A percentile compares a stretch with the other conserved stretches of the same genome.
Evolutionary conservation across 257 asterid genomes (phyloP).

Genomic region (Gentiana macrophylla): DNA sequence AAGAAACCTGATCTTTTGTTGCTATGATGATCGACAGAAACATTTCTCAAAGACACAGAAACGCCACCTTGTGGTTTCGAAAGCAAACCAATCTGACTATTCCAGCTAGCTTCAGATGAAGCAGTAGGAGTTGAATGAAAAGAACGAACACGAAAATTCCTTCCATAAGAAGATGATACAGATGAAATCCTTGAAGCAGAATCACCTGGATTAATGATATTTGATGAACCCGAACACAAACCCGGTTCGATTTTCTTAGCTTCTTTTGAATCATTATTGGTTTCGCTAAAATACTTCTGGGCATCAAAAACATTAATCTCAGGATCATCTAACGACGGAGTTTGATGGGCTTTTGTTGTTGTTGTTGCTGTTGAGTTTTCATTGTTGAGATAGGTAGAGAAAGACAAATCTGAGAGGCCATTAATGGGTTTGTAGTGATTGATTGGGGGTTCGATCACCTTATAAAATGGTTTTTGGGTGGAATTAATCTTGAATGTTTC

Average conservation of each 20-base stretch:
- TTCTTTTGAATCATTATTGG: constrained; percentile 21
- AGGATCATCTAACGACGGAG: constrained; percentile 21
- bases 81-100: constrained; percentile 68
- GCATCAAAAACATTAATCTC: constrained; percentile 87
- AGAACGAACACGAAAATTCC: constrained; percentile 40
- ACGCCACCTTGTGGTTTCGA: constrained; percentile 46
- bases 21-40: constrained; percentile 7
- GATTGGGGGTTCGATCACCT: constrained; percentile 31
- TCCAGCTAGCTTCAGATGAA: constrained; percentile 92
- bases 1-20: constrained; percentile 13
- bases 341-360: neutral
- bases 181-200: constrained; percentile 29
- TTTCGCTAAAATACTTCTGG: constrained; percentile 64
- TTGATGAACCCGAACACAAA: neutral
- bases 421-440: constrained; percentile 20
- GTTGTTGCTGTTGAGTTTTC: constrained; percentile 5
- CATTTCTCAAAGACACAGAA: constrained; percentile 29
- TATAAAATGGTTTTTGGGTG: constrained; percentile 38
- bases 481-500: constrained; percentile 36
- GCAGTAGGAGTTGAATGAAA: constrained; percentile 76
- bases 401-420: constrained; percentile 32
- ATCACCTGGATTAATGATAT: constrained; percentile 10
- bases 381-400: constrained; percentile 41
- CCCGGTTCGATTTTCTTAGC: neutral
- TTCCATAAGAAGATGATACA: constrained; percentile 32